Conservation (phyloP, 768 basidiomycete species). For the Pleurotus platypus region DNA sequence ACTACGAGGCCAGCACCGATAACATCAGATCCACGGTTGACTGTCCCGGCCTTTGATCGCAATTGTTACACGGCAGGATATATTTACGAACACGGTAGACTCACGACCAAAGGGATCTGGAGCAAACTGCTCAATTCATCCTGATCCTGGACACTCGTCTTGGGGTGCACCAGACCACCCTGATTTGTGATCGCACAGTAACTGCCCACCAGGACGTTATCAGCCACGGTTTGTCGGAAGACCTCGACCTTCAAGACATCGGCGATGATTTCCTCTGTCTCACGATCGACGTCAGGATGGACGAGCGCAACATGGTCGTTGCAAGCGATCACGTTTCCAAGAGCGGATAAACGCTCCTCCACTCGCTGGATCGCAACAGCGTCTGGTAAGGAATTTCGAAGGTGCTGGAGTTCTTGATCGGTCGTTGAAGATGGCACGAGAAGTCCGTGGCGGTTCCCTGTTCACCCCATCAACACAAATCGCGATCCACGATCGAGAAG, state of each 20-base stretch:
- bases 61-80: neutral
- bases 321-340: constrained; percentile 97
- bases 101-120: constrained; percentile 91
- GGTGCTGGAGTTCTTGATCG: constrained; percentile 97
- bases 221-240: constrained; percentile 95
- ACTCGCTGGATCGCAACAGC: constrained; percentile 92
- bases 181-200: constrained; percentile 96
- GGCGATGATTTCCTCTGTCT: constrained; percentile 99
- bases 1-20: constrained; percentile 97
- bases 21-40: constrained; percentile 97
- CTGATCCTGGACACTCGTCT: constrained; percentile 95
- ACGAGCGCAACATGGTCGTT: constrained; percentile 99
- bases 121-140: constrained; percentile 93
- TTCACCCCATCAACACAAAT: neutral
- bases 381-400: constrained; percentile 93
- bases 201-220: constrained; percentile 94
- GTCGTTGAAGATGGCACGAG: constrained; percentile 95
- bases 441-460: constrained; percentile 94
- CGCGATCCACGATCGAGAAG: neutral
- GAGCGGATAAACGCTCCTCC: constrained; percentile 94
- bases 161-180: constrained; percentile 96
- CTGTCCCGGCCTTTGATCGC: constrained; percentile 80
- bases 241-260: constrained; percentile 99
- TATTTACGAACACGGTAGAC: constrained; percentile 25
- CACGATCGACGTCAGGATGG: constrained; percentile 96